Evolutionary conservation across 129 eudicot species (phyloP).

Genomic region (Calendula officinalis): DNA sequence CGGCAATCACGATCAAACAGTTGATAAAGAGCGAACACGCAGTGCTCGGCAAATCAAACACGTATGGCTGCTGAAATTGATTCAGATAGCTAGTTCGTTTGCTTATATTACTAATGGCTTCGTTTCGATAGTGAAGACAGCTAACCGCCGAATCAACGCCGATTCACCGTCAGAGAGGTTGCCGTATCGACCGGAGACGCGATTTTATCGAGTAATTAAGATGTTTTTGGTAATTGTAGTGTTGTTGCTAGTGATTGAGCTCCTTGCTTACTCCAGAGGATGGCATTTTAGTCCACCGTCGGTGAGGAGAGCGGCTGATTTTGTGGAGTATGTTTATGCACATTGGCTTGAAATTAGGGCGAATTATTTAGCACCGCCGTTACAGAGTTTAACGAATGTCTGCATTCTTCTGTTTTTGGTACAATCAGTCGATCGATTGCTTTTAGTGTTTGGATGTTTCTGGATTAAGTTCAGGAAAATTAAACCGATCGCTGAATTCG

Average conservation of each 20-base stretch:
- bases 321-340: conserved; percentile 63
- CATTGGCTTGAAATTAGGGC: conserved; percentile 69
- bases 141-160: conserved; percentile 51
- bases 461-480: conserved; percentile 64
- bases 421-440: conserved; percentile 70
- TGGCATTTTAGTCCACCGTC: conserved; percentile 81
- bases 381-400: conserved; percentile 62
- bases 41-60: conserved; percentile 70
- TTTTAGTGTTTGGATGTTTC: conserved; percentile 67
- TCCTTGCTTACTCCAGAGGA: conserved; percentile 64
- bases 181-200: conserved; percentile 33
- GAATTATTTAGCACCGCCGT: conserved; percentile 60
- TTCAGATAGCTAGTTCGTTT: conserved; percentile 43
- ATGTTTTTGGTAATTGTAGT: conserved; percentile 41
- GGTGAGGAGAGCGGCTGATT: conserved; percentile 37
- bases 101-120: conserved; percentile 35
- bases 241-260: conserved; percentile 47
- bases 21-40: conserved; percentile 56
- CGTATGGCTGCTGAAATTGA: conserved; percentile 51
- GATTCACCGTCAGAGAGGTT: conserved; percentile 14
- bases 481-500: conserved; percentile 60
- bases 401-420: conserved; percentile 67
- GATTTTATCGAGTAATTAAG: conserved; percentile 53
- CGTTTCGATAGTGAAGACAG: conserved; percentile 46
- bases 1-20: conserved; percentile 19